Percentiles rank a stretch among this genome's conserved stretches.
Evolutionary conservation across 2,329 filamentous ascomycete genomes (phyloP).

Genomic region (Fusarium tupiense): DNA sequence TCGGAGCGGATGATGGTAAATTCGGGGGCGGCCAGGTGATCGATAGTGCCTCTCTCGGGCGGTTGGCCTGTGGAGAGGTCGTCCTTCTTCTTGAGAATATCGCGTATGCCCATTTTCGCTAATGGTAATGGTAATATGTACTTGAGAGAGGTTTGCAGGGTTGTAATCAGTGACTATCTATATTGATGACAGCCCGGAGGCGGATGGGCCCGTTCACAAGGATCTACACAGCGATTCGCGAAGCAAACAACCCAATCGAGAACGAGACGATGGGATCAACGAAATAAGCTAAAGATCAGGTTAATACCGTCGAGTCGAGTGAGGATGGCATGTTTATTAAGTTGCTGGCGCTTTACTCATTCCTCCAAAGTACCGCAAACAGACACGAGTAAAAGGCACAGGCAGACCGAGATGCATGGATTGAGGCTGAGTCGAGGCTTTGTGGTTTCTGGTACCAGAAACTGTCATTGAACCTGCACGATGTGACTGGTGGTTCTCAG

Average conservation of each 20-base stretch:
- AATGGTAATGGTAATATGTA: not conserved
- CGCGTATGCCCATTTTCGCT: conserved; percentile 60
- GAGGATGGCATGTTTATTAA: not conserved
- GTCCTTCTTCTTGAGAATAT: conserved; percentile 65
- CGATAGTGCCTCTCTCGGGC: conserved; percentile 51
- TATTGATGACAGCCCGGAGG: conserved; percentile 2
- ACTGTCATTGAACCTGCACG: not conserved
- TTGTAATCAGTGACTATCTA: not conserved
- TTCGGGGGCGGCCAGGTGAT: conserved; percentile 62
- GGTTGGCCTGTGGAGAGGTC: conserved; percentile 50
- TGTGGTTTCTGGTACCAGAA: conserved; percentile 13
- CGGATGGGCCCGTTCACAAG: conserved; percentile 19
- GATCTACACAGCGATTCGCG: conserved; percentile 24
- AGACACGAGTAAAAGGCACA: not conserved
- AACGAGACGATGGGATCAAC: not conserved
- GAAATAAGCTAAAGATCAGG: not conserved
- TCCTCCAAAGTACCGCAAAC: conserved; percentile 31
- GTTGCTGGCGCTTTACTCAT: not conserved
- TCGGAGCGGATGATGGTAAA: conserved; percentile 89
- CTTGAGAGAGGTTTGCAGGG: not conserved
- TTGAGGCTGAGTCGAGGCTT: conserved; percentile 43
- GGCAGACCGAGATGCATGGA: not conserved
- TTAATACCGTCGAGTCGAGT: not conserved
- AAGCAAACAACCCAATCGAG: conserved; percentile 4
- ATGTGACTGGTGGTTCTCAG: conserved; percentile 5